Base-by-base conservation (phyloP, 176 grass and related monocot species). In the Themeda triandra region DNA sequence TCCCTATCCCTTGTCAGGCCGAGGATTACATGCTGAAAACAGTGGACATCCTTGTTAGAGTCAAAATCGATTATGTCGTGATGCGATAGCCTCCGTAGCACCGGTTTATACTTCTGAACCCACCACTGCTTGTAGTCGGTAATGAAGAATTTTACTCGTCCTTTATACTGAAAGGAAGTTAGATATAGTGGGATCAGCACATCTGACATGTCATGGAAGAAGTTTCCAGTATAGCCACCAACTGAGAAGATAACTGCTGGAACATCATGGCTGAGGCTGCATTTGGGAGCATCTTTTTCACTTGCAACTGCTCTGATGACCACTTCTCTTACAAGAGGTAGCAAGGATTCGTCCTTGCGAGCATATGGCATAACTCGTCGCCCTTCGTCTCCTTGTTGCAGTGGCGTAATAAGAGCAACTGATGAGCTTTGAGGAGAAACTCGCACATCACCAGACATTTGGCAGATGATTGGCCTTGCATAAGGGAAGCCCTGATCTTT, bases 131-230 rank as follows among this genome's bases (percentile, higher is more conserved):
- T 90, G 44, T 93, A 93, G 79, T 93, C 66, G 0, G 92, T 83
- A 11, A 91, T 24, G 44, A 90, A 88, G 49, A 83, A 88, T n/a
- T 83, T 83, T 29, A 93, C 92, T 19, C 85, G 53, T 10, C 92
- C 72, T 49, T 93, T 88, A 41, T 88, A 86, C 23, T 64, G 82
- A 71, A 82, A 80, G 37, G 92, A 88, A n/a, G 92, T 91, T 23
- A 91, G 73, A 33, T 88, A 93, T 7, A 93, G 86, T 0, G 92
- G 92, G 28, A 93, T 83, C 30, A 93, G 37, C 39, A 93, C 92
- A 54, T 93, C 92, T 13, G 92, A 75, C 82, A 86, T 80, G 78
- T 93, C 92, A 13, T 93, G 92, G 86, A 93, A 93, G 74, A 93
- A 93, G 85, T 93, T 93, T 13, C 88, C 85, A 2, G 85, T 93